Evolutionary conservation across 2,329 filamentous ascomycete species (phyloP), one percentile per base, ranked within the genome.

Genomic region (Fusarium citri): DNA sequence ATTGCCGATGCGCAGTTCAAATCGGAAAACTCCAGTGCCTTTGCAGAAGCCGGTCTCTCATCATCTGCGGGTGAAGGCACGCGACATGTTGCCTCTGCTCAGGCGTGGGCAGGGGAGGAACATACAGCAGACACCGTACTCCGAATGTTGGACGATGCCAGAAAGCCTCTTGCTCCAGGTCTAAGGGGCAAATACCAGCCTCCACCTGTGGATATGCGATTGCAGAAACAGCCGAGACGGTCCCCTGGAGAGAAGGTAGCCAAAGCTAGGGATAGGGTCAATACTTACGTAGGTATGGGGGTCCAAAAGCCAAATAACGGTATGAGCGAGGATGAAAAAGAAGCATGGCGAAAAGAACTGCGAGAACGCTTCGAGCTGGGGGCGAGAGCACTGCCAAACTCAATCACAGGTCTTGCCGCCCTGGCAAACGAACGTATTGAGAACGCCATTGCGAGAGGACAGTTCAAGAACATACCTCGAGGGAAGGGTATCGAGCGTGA

Each of bases 391-490:
- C 87, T 97, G 79, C 93, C 94, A 3, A 91, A 90, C 59, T 90
- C 92, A 0, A 82, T 98, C 3, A 87, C 91, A 34, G 96, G 94
- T 0, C 83, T 99, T 16, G 87, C 91, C 6, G 92, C 92, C 1
- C 80, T 98, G 53, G 96, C 96, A 2, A 98, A 98, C 77, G 91
- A 98, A 80, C 80, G 91, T 23, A 98, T 99, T 64, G 95, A 98
- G 78, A 91, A 98, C 76, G 96, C 96, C 8, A 98, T 98, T 75
- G 92, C 94, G 2, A 85, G 94, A 31, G 96, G 96, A 0, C 92
- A 97, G 77, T 98, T 99, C 81, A 85, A 86, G 77, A 91, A 97
- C 72, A 91, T 99, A 15, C 90, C 89, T 10, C 87, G 94, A 4
- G 95, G 95, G 0, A 91, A 91, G 72, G 90, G 89, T 8, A 85